Base-by-base conservation (phyloP, 2,329 filamentous ascomycete species). In the Bipolaris oryzae region DNA sequence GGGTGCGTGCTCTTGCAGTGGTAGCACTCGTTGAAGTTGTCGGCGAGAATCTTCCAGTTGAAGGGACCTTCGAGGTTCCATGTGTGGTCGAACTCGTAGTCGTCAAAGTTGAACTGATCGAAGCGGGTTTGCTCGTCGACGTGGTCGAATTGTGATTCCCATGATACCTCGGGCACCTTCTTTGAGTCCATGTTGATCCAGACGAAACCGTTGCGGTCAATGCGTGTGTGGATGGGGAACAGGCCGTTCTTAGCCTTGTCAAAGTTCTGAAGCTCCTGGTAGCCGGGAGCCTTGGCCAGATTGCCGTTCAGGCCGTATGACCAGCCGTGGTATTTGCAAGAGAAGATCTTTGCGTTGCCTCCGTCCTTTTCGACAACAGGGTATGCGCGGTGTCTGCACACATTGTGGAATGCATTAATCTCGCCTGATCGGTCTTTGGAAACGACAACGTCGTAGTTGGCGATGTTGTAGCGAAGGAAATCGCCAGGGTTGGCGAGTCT, bases 11-110 rank as follows among this genome's bases (percentile, higher is more conserved):
- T 83, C 48, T 81, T 80, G 76, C 84, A 87, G 76, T 87, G 85
- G 64, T 88, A 88, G 68, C 85, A 88, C 68, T 86, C 85, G 69
- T 88, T 88, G 77, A 86, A 88, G 76, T 88, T 87, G 68, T 88
- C 85, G 13, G 71, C 66, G 11, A 73, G 60, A 28, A 72, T 72
- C 58, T 74, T 74, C 71, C 71, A 74, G 56, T 73, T 73, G 57
- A 66, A 72, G 33, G 68, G 60, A 9, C 67, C 68, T n/a, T 71
- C 71, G 54, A 73, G 63, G 39, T 68, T 68, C 60, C 66, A 74
- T 18, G 66, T 71, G 57, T 74, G 71, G 55, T 73, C 70, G 61
- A 85, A 87, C 15, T 74, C 67, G 68, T 85, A 88, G 46, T 72
- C 69, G 13, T 68, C 64, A 38, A 73, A 73, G 58, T 74, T 56